Evolutionary conservation across 140 eudicot genomes (phyloP).

Genomic region (Cichorium intybus): DNA sequence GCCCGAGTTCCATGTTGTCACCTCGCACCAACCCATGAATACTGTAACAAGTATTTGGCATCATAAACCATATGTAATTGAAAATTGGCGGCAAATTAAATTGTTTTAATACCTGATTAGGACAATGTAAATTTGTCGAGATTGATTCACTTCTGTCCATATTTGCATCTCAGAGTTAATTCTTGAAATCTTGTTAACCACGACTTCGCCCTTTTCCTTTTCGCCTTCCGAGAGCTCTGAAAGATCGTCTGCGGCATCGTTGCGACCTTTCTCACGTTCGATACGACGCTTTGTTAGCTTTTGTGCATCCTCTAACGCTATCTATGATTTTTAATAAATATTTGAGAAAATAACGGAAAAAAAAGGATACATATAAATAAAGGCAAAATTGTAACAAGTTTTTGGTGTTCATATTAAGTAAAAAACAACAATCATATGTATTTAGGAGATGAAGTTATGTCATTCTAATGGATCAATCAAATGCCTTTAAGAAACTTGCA

Average conservation of each 20-base stretch:
- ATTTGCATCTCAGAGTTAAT: constrained; percentile 56
- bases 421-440: too few relatives aligned
- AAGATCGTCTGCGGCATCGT: constrained; percentile 71
- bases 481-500: neutral
- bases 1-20: constrained; percentile 88
- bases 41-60: constrained; percentile 30
- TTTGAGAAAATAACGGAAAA: neutral
- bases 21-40: constrained; percentile 82
- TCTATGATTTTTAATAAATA: constrained; percentile 36
- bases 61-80: neutral
- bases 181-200: constrained; percentile 38
- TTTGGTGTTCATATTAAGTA: too few relatives aligned
- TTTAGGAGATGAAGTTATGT: too few relatives aligned
- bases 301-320: constrained; percentile 62
- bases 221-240: constrained; percentile 81
- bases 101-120: constrained; percentile 52
- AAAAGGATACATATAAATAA: neutral
- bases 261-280: constrained; percentile 66
- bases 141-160: constrained; percentile 62
- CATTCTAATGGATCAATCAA: too few relatives aligned
- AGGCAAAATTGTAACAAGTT: neutral
- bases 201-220: constrained; percentile 48
- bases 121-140: constrained; percentile 64
- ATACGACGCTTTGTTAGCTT: constrained; percentile 50
- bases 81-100: neutral